phyloP scores from a whole-genome alignment of 129 eudicot genomes.

The Flaveria brownii region DNA sequence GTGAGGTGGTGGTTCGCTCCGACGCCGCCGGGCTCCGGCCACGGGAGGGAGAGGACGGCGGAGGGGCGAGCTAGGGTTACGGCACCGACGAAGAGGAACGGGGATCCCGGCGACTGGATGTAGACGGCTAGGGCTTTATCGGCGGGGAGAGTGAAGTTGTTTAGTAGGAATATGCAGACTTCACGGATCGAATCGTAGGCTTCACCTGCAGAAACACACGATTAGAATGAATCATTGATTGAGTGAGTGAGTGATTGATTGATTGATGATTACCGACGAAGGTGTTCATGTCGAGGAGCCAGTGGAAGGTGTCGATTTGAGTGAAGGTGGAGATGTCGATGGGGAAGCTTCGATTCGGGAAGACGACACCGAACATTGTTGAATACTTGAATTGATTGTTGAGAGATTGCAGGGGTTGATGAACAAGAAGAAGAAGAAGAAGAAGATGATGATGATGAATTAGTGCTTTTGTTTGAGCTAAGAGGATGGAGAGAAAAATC shows the following conservation, averaged over 20 bases:
- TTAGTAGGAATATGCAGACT: conserved; percentile 73
- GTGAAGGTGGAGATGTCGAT: conserved; percentile 87
- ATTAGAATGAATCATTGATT: not conserved
- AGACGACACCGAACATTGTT: conserved; percentile 77
- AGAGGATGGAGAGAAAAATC: not conserved
- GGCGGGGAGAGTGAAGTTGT: conserved; percentile 77
- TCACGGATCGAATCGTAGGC: conserved; percentile 74
- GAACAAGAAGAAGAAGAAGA: not conserved
- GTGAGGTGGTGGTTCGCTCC: conserved; percentile 38
- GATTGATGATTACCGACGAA: conserved; percentile 55
- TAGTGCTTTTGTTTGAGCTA: not conserved
- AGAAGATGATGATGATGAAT: not conserved
- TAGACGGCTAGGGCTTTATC: conserved; percentile 93
- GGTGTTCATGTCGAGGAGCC: conserved; percentile 95
- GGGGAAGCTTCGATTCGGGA: conserved; percentile 93
- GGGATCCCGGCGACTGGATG: conserved; percentile 86
- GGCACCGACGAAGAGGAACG: conserved; percentile 77
- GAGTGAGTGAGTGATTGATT: not conserved
- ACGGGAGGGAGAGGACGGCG: conserved; percentile 70
- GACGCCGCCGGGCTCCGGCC: conserved; percentile 77
- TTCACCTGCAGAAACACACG: conserved; percentile 46
- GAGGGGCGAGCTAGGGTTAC: conserved; percentile 78
- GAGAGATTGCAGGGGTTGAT: not conserved
- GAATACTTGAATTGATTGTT: not conserved
- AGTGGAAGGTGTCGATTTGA: conserved; percentile 91